These are phyloP conservation scores for Beta macrorhiza DNA, from an alignment of 179 eudicot species.

Conservation along the genomic window DNA sequence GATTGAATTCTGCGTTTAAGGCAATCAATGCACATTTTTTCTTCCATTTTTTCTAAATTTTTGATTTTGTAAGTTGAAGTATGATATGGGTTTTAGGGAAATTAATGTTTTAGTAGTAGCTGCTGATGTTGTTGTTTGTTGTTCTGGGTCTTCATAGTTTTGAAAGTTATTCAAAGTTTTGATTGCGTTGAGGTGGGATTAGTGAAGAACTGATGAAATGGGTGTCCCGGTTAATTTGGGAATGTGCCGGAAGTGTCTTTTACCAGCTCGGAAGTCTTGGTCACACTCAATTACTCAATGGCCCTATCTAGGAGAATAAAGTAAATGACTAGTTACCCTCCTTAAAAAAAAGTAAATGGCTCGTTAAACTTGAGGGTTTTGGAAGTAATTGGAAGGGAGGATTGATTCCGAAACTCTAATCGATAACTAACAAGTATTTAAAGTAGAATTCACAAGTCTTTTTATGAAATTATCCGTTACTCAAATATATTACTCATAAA, in stretches of 20 bases:
- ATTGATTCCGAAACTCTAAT: too few relatives aligned
- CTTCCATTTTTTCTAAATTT: slow-evolving; percentile 31
- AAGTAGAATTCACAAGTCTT: too few relatives aligned
- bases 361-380: too few relatives aligned
- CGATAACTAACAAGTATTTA: too few relatives aligned
- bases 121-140: background rate
- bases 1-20: slow-evolving; percentile 51
- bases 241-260: background rate
- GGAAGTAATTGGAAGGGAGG: too few relatives aligned
- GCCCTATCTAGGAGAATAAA: too few relatives aligned
- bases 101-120: background rate
- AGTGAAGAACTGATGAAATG: background rate
- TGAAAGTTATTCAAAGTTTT: background rate
- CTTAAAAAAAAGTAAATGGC: too few relatives aligned
- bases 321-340: too few relatives aligned
- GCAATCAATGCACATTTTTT: slow-evolving; percentile 60
- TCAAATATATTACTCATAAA: too few relatives aligned
- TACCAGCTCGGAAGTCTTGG: background rate
- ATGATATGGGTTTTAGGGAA: background rate
- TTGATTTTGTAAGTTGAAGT: background rate
- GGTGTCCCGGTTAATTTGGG: background rate
- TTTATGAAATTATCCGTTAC: too few relatives aligned
- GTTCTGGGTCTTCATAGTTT: background rate
- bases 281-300: too few relatives aligned
- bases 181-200: background rate